Conservation (phyloP, 148 eudicot species). For the Nepenthes gracilis region DNA sequence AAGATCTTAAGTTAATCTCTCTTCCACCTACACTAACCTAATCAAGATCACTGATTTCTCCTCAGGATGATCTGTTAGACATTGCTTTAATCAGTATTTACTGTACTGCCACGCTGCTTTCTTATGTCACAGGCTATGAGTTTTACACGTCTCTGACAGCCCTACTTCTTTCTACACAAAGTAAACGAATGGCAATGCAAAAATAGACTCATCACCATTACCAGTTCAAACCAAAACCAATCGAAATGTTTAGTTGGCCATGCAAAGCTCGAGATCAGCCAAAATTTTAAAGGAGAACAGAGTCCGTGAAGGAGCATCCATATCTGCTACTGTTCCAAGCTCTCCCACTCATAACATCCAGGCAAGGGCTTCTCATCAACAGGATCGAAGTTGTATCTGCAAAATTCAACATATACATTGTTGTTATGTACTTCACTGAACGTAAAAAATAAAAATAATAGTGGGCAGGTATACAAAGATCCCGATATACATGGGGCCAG, state of each 20-base stretch:
- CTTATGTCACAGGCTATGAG: slow-evolving; percentile 22
- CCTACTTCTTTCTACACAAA: slow-evolving; percentile 30
- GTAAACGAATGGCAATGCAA: slow-evolving; percentile 15
- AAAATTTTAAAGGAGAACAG: background rate
- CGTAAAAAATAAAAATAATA: no score
- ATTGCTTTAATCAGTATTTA: slow-evolving; percentile 18
- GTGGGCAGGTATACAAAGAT: no score
- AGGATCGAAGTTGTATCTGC: slow-evolving; percentile 54
- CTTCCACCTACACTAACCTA: background rate
- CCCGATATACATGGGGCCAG: no score
- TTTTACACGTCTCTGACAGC: slow-evolving; percentile 18
- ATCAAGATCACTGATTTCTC: slow-evolving; percentile 2
- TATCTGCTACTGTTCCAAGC: slow-evolving; percentile 17
- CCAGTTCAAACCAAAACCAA: slow-evolving; percentile 6
- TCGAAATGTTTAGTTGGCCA: background rate
- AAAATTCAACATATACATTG: background rate
- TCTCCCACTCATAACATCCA: slow-evolving; percentile 46
- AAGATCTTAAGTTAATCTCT: background rate
- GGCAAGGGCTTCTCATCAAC: slow-evolving; percentile 36
- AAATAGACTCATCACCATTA: slow-evolving; percentile 17
- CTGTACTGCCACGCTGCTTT: slow-evolving; percentile 8
- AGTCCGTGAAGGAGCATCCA: slow-evolving; percentile 1
- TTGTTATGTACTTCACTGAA: no score
- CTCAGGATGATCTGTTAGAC: slow-evolving; percentile 22
- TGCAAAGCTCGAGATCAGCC: background rate